phyloP scores from a whole-genome alignment of 176 grass and related monocot species.

The Rhynchospora tenuis region DNA sequence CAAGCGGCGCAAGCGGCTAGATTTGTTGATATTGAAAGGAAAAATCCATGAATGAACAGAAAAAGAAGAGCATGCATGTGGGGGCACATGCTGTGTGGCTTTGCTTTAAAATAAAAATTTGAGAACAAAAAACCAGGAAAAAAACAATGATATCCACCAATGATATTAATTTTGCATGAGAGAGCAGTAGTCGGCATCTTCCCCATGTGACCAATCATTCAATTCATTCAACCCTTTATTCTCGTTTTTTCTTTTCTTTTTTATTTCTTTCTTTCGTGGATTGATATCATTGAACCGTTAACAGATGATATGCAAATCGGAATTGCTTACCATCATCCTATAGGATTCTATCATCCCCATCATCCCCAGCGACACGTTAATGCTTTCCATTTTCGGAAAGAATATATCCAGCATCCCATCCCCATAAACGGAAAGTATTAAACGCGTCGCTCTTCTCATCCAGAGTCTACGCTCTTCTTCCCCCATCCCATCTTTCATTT shows the following conservation, averaged over 20 bases:
- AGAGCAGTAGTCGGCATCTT: conserved; percentile 10
- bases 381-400: too few species aligned
- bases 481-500: too few species aligned
- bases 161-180: neutral
- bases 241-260: too few species aligned
- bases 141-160: conserved; percentile 27
- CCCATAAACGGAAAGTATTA: too few species aligned
- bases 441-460: too few species aligned
- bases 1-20: conserved; percentile 13
- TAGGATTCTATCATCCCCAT: too few species aligned
- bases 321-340: too few species aligned
- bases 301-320: too few species aligned
- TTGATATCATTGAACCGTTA: conserved; percentile 7
- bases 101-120: neutral
- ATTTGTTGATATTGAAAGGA: neutral
- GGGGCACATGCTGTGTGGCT: conserved; percentile 19
- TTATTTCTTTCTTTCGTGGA: neutral
- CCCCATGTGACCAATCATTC: conserved; percentile 28
- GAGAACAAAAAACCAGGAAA: neutral
- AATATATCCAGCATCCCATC: too few species aligned
- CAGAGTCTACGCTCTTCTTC: too few species aligned
- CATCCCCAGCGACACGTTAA: too few species aligned
- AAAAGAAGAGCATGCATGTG: conserved; percentile 23
- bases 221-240: too few species aligned
- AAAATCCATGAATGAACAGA: neutral